These are phyloP conservation scores for Polyporus arcularius DNA, from an alignment of 768 basidiomycete species.

Conservation along the genomic window DNA sequence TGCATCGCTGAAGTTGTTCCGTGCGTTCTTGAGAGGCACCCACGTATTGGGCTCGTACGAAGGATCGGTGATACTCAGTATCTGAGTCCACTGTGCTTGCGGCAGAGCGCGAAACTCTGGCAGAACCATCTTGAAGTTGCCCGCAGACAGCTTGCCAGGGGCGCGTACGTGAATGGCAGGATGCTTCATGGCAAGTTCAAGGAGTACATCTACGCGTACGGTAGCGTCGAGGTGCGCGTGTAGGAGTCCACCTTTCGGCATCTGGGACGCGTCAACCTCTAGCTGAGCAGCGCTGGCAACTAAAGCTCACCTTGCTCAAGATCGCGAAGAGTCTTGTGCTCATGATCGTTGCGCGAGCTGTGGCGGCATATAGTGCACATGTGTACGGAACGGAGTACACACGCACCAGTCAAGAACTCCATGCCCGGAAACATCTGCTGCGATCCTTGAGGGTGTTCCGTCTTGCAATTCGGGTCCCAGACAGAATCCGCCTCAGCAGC, in stretches of 20 bases:
- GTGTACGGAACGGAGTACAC: not conserved
- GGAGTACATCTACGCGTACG: conserved; percentile 53
- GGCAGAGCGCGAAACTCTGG: conserved; percentile 60
- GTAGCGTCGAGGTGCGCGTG: conserved; percentile 79
- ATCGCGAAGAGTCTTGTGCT: conserved; percentile 64
- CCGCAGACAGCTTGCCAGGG: conserved; percentile 38
- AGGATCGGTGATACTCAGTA: conserved; percentile 39
- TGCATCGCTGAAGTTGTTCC: conserved; percentile 48
- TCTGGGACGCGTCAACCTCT: conserved; percentile 39
- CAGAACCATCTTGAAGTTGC: conserved; percentile 42
- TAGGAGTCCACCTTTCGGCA: conserved; percentile 80
- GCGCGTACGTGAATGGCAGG: conserved; percentile 62
- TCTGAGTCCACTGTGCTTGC: conserved; percentile 23
- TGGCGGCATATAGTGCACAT: not conserved
- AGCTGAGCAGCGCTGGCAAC: not conserved
- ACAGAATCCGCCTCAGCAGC: conserved; percentile 52
- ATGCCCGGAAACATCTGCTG: conserved; percentile 75
- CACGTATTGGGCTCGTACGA: conserved; percentile 49
- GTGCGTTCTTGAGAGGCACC: conserved; percentile 56
- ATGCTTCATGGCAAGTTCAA: conserved; percentile 56
- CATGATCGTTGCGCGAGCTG: conserved; percentile 41
- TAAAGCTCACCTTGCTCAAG: conserved; percentile 50
- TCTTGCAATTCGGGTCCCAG: conserved; percentile 53
- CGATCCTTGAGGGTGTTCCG: conserved; percentile 34
- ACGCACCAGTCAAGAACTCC: conserved; percentile 71